Percentiles rank a stretch among this genome's conserved stretches.
These are phyloP conservation scores for Carpinus fangiana DNA, from an alignment of 306 rosid species.

Conservation along the genomic window DNA sequence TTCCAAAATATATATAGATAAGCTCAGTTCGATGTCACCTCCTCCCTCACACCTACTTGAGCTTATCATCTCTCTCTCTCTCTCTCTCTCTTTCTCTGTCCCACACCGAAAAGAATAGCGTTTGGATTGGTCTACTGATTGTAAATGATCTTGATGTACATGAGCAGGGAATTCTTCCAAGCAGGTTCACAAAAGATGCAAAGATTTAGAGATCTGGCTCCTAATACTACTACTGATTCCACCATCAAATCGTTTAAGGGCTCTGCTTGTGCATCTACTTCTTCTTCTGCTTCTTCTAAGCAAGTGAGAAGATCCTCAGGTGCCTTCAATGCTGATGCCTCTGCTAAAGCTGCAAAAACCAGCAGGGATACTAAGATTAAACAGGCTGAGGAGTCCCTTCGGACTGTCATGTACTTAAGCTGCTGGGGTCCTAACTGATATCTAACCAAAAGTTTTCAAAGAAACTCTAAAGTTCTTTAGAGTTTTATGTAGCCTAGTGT, in stretches of 20 bases:
- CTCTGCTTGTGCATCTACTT: background rate
- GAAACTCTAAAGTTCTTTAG: background rate
- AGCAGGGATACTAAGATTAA: slow-evolving; percentile 15
- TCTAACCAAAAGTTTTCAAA: background rate
- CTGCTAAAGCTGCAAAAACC: background rate
- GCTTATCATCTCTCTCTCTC: too few species aligned
- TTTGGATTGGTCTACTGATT: background rate
- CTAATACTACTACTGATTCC: slow-evolving; percentile 18
- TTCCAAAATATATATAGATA: slow-evolving; percentile 6
- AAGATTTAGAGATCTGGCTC: slow-evolving; percentile 14
- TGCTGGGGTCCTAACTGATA: slow-evolving; percentile 16
- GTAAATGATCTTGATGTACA: background rate
- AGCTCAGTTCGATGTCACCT: background rate
- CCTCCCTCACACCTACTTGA: background rate
- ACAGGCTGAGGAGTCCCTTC: slow-evolving; percentile 12
- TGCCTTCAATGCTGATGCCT: background rate
- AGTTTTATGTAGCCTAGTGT: slow-evolving; percentile 1
- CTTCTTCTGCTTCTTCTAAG: slow-evolving; percentile 8
- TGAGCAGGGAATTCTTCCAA: slow-evolving; percentile 1
- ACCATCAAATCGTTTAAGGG: background rate
- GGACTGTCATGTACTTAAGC: slow-evolving; percentile 20
- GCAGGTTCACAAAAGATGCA: slow-evolving; percentile 14
- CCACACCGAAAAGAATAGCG: background rate
- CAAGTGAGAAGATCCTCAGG: background rate
- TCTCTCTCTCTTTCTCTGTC: background rate